phyloP scores from a whole-genome alignment of 345 rosid species.

The Carallia pectinifolia region DNA sequence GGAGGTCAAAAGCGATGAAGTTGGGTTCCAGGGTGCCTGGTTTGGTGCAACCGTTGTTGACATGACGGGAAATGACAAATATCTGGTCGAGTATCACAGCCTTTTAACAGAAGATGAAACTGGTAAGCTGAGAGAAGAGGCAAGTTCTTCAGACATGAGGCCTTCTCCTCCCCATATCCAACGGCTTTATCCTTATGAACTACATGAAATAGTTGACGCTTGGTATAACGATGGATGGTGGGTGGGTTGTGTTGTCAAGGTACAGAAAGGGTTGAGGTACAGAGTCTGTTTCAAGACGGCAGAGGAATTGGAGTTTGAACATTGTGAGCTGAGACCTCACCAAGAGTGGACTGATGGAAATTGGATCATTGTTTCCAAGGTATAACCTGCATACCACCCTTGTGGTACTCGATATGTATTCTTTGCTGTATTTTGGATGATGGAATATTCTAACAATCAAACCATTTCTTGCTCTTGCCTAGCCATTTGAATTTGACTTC shows the following conservation, averaged over 20 bases:
- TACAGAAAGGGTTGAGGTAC: conserved; percentile 23
- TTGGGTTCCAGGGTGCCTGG: conserved; percentile 39
- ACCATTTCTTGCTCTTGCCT: too few relatives aligned
- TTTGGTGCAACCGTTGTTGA: conserved; percentile 25
- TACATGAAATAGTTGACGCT: conserved; percentile 38
- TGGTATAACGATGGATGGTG: conserved; percentile 64
- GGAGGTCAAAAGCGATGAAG: conserved; percentile 39
- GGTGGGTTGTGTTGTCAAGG: conserved; percentile 34
- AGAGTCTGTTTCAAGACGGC: conserved; percentile 35
- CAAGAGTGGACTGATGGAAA: conserved; percentile 44
- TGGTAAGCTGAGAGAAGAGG: conserved; percentile 38
- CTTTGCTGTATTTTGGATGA: too few relatives aligned
- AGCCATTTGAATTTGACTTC: too few relatives aligned
- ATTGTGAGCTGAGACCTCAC: conserved; percentile 44
- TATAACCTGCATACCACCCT: conserved; percentile 6
- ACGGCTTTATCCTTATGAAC: conserved; percentile 5
- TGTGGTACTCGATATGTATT: not conserved
- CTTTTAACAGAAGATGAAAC: conserved; percentile 38
- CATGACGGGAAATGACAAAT: conserved; percentile 15
- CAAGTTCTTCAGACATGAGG: conserved; percentile 31
- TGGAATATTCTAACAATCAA: too few relatives aligned
- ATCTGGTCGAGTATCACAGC: conserved; percentile 29
- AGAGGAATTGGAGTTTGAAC: conserved; percentile 43
- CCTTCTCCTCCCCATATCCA: conserved; percentile 38
- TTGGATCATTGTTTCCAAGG: conserved; percentile 37